Conservation (phyloP, 768 basidiomycete genomes). For the Tulasnella sp. region DNA sequence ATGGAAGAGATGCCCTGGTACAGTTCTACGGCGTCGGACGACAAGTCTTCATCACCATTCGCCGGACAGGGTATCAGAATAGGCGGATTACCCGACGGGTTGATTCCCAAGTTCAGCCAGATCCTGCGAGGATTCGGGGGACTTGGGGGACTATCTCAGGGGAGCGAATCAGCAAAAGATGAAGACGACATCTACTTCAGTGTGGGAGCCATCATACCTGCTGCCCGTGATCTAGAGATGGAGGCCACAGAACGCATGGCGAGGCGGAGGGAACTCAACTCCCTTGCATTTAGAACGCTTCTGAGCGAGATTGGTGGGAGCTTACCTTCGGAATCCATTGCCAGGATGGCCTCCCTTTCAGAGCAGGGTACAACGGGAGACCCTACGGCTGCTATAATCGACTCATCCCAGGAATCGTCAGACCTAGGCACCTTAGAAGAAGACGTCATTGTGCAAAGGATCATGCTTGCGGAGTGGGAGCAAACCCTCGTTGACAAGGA, state of each 20-base stretch:
- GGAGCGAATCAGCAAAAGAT: not conserved
- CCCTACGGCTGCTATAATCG: not conserved
- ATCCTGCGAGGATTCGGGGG: not conserved
- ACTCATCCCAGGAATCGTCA: not conserved
- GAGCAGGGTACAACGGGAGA: not conserved
- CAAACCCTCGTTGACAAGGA: not conserved
- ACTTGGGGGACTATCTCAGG: not conserved
- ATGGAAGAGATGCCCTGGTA: constrained; percentile 8
- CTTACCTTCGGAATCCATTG: not conserved
- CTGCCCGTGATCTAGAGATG: constrained; percentile 38
- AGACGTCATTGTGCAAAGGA: not conserved
- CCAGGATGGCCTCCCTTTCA: not conserved
- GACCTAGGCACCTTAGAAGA: not conserved
- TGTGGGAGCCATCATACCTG: constrained; percentile 53
- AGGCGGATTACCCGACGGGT: not conserved
- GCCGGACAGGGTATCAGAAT: not conserved
- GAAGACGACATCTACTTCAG: constrained; percentile 6
- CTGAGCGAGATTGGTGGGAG: constrained; percentile 64
- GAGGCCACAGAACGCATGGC: constrained; percentile 51
- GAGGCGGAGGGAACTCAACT: constrained; percentile 66
- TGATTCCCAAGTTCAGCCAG: not conserved
- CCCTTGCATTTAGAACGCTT: constrained; percentile 74
- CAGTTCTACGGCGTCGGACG: not conserved
- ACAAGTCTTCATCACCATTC: not conserved
- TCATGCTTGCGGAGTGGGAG: constrained; percentile 12